These are phyloP conservation scores for Citrus inodora DNA, from an alignment of 345 rosid species.

Conservation along the genomic window DNA sequence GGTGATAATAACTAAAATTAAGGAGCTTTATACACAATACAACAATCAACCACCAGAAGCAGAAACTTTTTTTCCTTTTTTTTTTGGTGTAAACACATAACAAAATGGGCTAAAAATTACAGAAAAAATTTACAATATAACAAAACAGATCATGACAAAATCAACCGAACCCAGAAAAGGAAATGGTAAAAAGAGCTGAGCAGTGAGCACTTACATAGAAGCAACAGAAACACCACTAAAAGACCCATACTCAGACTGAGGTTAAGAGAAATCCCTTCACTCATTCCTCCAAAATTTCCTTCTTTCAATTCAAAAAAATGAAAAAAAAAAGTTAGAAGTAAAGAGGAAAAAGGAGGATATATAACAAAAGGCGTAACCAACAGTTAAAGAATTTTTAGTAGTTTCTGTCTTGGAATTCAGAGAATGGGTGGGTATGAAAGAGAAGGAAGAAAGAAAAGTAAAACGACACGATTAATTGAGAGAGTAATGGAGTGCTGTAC, in stretches of 20 bases:
- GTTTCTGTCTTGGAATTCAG: slow-evolving; percentile 18
- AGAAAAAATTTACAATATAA: slow-evolving; percentile 12
- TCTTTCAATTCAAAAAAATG: background rate
- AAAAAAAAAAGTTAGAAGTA: background rate
- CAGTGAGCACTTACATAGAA: slow-evolving; percentile 35
- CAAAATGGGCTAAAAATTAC: slow-evolving; percentile 5
- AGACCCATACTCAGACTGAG: slow-evolving; percentile 21
- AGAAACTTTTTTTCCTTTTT: background rate
- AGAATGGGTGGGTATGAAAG: background rate
- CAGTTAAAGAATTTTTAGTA: background rate
- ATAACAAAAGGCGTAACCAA: background rate
- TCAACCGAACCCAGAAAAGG: slow-evolving; percentile 23
- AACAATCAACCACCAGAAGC: slow-evolving; percentile 4
- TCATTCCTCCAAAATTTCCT: slow-evolving; percentile 19
- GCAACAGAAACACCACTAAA: slow-evolving; percentile 27
- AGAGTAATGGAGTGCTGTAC: slow-evolving; percentile 7
- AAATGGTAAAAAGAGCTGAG: slow-evolving; percentile 12
- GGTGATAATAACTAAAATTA: background rate
- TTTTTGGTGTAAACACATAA: background rate
- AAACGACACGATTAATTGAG: background rate
- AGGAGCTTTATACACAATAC: slow-evolving; percentile 9
- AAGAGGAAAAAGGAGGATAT: background rate
- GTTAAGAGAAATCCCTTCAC: slow-evolving; percentile 34
- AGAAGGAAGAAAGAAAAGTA: background rate
- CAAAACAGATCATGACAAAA: slow-evolving; percentile 30